Conservation (phyloP, 2,329 filamentous ascomycete species). For the Cadophora gregata region DNA sequence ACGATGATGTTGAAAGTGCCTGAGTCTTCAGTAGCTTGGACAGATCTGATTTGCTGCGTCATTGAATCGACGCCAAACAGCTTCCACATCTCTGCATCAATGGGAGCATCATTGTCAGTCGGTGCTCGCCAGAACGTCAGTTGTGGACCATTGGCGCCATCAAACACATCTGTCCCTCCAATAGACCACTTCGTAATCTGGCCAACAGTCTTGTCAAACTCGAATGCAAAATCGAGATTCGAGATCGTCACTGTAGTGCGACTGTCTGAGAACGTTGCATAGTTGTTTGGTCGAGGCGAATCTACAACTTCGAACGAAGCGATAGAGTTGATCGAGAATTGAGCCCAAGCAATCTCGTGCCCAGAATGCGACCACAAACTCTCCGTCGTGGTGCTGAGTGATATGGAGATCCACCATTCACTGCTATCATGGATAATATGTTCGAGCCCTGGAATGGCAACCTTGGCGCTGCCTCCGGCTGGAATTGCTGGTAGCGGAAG, state of each 20-base stretch:
- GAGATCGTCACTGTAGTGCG: slow-evolving; percentile 8
- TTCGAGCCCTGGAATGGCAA: slow-evolving; percentile 44
- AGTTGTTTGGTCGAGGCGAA: slow-evolving; percentile 28
- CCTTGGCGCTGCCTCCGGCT: slow-evolving; percentile 46
- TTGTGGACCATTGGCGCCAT: slow-evolving; percentile 47
- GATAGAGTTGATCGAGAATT: slow-evolving; percentile 49
- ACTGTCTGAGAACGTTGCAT: slow-evolving; percentile 31
- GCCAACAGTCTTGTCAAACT: slow-evolving; percentile 22
- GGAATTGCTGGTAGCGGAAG: slow-evolving; percentile 50
- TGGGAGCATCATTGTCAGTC: slow-evolving; percentile 67
- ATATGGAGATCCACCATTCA: slow-evolving; percentile 29
- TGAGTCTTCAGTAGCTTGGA: slow-evolving; percentile 42
- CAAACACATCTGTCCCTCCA: slow-evolving; percentile 28
- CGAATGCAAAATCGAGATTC: slow-evolving; percentile 22
- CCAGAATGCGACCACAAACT: slow-evolving; percentile 58
- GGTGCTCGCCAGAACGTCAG: slow-evolving; percentile 67
- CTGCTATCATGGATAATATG: slow-evolving; percentile 21
- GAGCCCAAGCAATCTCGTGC: slow-evolving; percentile 62
- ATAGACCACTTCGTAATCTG: slow-evolving; percentile 22
- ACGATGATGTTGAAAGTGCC: slow-evolving; percentile 48
- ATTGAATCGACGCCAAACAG: slow-evolving; percentile 55
- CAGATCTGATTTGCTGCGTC: slow-evolving; percentile 53
- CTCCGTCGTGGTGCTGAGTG: slow-evolving; percentile 50
- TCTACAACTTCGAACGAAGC: slow-evolving; percentile 29
- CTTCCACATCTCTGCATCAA: slow-evolving; percentile 63